A percentile compares a stretch with the other conserved stretches of the same genome.
These are phyloP conservation scores for Penicillium sp. DNA, from an alignment of 2,329 filamentous ascomycete genomes.

Conservation along the genomic window DNA sequence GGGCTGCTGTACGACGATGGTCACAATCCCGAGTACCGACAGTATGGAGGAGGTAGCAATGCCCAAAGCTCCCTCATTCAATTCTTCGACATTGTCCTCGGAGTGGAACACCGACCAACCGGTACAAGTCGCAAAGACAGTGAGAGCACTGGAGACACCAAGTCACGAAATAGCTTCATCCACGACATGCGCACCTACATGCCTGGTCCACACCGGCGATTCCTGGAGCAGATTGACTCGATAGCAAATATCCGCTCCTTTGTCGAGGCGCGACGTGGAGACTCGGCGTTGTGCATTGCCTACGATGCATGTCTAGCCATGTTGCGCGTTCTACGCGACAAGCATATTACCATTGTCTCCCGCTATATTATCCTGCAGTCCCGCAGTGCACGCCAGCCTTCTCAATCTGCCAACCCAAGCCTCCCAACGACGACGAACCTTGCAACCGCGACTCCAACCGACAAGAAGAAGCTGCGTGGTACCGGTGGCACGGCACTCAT, in stretches of 20 bases:
- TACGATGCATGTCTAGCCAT: constrained; percentile 89
- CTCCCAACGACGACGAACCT: constrained; percentile 60
- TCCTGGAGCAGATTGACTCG: constrained; percentile 74
- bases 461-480: constrained; percentile 68
- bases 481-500: constrained; percentile 94
- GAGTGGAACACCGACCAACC: constrained; percentile 86
- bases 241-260: constrained; percentile 87
- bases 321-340: constrained; percentile 77
- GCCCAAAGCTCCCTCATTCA: constrained; percentile 96
- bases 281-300: constrained; percentile 70
- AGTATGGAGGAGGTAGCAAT: constrained; percentile 93
- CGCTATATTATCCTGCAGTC: constrained; percentile 93
- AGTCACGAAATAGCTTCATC: constrained; percentile 80
- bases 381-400: constrained; percentile 67
- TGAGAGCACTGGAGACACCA: constrained; percentile 41
- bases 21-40: constrained; percentile 68
- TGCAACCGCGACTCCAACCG: constrained; percentile 42
- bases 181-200: constrained; percentile 97
- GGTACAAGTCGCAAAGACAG: constrained; percentile 59
- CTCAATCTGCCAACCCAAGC: constrained; percentile 56
- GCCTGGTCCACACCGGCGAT: constrained; percentile 87
- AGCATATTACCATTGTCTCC: constrained; percentile 93
- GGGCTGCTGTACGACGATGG: constrained; percentile 88
- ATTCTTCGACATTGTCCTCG: constrained; percentile 91
- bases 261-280: constrained; percentile 62